A percentile compares a stretch with the other conserved stretches of the same genome.
phyloP scores from a whole-genome alignment of 345 rosid genomes.

The Trapa bicornis region DNA sequence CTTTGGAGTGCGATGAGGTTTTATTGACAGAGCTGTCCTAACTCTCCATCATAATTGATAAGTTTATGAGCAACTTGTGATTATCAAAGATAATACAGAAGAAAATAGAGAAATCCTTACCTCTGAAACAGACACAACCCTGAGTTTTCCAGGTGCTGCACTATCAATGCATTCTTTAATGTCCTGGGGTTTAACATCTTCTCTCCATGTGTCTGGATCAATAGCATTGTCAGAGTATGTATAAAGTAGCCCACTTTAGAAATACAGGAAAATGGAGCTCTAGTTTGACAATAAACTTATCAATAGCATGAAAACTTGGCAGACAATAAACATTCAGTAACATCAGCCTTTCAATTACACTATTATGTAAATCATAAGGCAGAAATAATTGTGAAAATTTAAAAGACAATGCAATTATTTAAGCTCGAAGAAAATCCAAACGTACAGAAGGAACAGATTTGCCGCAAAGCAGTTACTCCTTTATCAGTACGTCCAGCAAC shows the following conservation, averaged over 20 bases:
- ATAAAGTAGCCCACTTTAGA: not conserved
- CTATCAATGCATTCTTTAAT: slow-evolving; percentile 55
- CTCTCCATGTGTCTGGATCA: slow-evolving; percentile 79
- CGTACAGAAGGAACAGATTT: slow-evolving; percentile 98
- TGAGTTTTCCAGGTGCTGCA: slow-evolving; percentile 53
- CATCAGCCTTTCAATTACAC: not conserved
- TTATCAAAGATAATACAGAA: not conserved
- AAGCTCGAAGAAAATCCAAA: slow-evolving; percentile 10
- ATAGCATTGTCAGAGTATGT: not conserved
- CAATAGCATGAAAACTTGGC: not conserved
- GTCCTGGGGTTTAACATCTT: slow-evolving; percentile 44
- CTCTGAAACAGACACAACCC: slow-evolving; percentile 58
- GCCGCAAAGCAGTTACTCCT: slow-evolving; percentile 88
- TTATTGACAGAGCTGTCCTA: not conserved
- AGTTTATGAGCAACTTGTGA: not conserved
- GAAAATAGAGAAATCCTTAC: slow-evolving; percentile 20
- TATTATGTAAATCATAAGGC: not conserved
- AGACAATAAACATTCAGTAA: not conserved
- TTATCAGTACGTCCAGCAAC: slow-evolving; percentile 98
- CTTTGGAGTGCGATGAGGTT: not conserved
- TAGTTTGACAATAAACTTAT: not conserved
- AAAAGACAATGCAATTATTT: slow-evolving; percentile 3
- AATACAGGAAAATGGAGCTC: not conserved
- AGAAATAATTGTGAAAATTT: not conserved
- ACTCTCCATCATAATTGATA: not conserved